A percentile compares a stretch with the other conserved stretches of the same genome.
Conservation (phyloP, 768 basidiomycete genomes). For the Lactarius hatsudake region DNA sequence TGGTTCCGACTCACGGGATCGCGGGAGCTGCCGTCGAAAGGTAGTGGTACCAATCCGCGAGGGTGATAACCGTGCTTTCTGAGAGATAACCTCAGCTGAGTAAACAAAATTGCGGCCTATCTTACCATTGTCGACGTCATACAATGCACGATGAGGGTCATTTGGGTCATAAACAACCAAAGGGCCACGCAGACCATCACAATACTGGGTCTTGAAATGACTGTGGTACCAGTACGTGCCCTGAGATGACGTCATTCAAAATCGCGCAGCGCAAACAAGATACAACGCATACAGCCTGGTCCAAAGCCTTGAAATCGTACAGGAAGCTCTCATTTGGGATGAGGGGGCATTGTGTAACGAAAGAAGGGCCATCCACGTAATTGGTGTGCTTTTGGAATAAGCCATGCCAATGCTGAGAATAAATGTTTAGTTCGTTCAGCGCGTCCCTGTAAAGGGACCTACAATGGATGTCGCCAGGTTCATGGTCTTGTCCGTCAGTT, state of each 20-base stretch:
- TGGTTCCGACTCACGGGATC: not conserved
- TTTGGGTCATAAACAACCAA: slow-evolving; percentile 34
- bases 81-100: not conserved
- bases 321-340: slow-evolving; percentile 38
- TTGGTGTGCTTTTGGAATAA: slow-evolving; percentile 23
- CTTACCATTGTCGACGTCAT: slow-evolving; percentile 36
- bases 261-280: not conserved
- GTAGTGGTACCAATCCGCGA: slow-evolving; percentile 41
- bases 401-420: slow-evolving; percentile 25
- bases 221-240: slow-evolving; percentile 42
- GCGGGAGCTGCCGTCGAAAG: not conserved
- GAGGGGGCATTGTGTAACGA: slow-evolving; percentile 43
- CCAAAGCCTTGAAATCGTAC: slow-evolving; percentile 38
- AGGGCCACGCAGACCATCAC: slow-evolving; percentile 43
- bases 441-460: not conserved
- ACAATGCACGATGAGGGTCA: slow-evolving; percentile 31
- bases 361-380: slow-evolving; percentile 28
- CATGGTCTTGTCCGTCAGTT: not conserved
- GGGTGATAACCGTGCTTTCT: slow-evolving; percentile 48
- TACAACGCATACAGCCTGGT: slow-evolving; percentile 33
- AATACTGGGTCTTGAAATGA: slow-evolving; percentile 39
- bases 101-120: too few species aligned
- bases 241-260: slow-evolving; percentile 3
- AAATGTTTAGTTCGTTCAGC: not conserved
- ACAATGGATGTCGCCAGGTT: not conserved